phyloP scores from a whole-genome alignment of 768 basidiomycete genomes.

The Chalciporus pseudorubinellus region DNA sequence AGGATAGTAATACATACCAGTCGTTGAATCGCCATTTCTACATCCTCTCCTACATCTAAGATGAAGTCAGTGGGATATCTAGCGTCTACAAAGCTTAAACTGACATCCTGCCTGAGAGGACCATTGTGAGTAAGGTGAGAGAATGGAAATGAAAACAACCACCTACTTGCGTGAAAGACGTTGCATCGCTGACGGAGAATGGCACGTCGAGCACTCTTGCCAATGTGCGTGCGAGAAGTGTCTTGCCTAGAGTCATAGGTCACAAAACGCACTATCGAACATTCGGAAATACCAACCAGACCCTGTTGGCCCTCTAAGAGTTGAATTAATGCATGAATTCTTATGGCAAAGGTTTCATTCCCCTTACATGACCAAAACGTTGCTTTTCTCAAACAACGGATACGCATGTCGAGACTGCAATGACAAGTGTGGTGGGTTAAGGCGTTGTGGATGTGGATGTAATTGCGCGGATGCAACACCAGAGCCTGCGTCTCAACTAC shows the following conservation, averaged over 20 bases:
- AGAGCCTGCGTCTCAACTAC: constrained; percentile 28
- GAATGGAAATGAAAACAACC: background rate
- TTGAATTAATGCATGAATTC: constrained; percentile 5
- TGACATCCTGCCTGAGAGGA: constrained; percentile 64
- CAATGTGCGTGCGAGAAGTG: constrained; percentile 85
- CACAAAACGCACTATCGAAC: background rate
- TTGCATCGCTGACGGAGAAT: constrained; percentile 92
- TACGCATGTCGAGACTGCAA: constrained; percentile 42
- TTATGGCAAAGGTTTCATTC: constrained; percentile 1
- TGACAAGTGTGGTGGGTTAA: constrained; percentile 33
- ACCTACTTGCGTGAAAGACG: constrained; percentile 84
- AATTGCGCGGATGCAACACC: constrained; percentile 58
- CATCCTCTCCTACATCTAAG: constrained; percentile 93
- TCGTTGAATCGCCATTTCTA: constrained; percentile 86
- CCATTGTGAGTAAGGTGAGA: constrained; percentile 8
- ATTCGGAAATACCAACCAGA: constrained; percentile 50
- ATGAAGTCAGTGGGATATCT: constrained; percentile 4
- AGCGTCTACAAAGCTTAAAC: constrained; percentile 26
- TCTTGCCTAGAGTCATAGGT: constrained; percentile 61
- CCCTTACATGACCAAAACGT: constrained; percentile 85
- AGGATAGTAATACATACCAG: constrained; percentile 46
- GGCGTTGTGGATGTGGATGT: constrained; percentile 53
- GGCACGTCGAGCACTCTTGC: constrained; percentile 90
- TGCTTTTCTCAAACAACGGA: constrained; percentile 89
- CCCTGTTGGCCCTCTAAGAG: constrained; percentile 74